A percentile compares a stretch with the other conserved stretches of the same genome.
Evolutionary conservation across 768 basidiomycete genomes (phyloP).

Genomic region (Rhodosporidiobolus odoratus): DNA sequence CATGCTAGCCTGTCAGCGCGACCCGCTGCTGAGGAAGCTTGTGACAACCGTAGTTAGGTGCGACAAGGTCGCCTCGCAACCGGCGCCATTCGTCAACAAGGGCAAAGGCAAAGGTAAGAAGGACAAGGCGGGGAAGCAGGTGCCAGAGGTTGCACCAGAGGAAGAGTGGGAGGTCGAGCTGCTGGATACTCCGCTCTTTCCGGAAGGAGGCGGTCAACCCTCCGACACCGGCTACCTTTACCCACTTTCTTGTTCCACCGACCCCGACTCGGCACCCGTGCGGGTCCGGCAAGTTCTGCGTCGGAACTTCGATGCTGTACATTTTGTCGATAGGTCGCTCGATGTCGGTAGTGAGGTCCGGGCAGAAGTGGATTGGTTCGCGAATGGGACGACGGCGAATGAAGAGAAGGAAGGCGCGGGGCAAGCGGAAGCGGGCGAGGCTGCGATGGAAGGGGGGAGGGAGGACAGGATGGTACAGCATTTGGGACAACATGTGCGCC

Average conservation of each 20-base stretch:
- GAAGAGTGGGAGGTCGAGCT: conserved; percentile 62
- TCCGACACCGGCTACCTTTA: conserved; percentile 60
- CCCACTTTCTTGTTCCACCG: conserved; percentile 47
- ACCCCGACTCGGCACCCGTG: conserved; percentile 51
- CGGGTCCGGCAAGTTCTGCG: conserved; percentile 63
- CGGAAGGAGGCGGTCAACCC: conserved; percentile 74
- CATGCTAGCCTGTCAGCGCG: conserved; percentile 67
- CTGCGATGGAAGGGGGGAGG: too few relatives aligned
- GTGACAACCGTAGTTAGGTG: conserved; percentile 58
- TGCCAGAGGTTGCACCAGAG: conserved; percentile 40
- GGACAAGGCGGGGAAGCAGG: conserved; percentile 51
- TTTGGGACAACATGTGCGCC: conserved; percentile 66
- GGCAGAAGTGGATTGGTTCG: conserved; percentile 58
- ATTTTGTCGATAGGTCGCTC: conserved; percentile 59
- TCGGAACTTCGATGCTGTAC: conserved; percentile 67
- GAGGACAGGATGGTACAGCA: conserved; percentile 79
- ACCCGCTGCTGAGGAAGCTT: conserved; percentile 62
- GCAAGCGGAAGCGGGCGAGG: too few relatives aligned
- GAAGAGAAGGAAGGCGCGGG: too few relatives aligned
- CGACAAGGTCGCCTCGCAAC: conserved; percentile 51
- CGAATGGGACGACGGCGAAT: too few relatives aligned
- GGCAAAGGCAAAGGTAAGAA: conserved; percentile 44
- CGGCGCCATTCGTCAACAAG: conserved; percentile 44
- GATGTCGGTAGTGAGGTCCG: conserved; percentile 55
- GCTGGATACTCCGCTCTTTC: conserved; percentile 72